Conservation (phyloP, 2,329 filamentous ascomycete species). For the Achaetomium macrosporum region DNA sequence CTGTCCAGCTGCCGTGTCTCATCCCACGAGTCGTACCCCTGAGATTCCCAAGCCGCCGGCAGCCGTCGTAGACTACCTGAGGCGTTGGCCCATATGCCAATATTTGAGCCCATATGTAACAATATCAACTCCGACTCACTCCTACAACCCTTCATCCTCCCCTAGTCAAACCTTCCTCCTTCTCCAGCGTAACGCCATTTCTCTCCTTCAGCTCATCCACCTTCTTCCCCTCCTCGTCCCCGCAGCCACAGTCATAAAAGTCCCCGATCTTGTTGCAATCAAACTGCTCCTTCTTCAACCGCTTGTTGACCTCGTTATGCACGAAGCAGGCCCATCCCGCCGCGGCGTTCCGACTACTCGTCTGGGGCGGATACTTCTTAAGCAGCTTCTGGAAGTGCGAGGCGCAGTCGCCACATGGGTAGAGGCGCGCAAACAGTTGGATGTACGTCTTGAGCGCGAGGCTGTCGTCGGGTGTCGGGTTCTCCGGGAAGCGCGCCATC, state of each 20-base stretch:
- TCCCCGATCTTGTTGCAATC: constrained; percentile 64
- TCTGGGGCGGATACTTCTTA: constrained; percentile 58
- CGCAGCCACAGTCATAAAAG: constrained; percentile 67
- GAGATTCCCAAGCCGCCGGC: background rate
- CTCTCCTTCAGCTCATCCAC: constrained; percentile 25
- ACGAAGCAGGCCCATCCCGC: constrained; percentile 64
- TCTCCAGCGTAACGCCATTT: constrained; percentile 20
- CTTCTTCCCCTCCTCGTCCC: constrained; percentile 52
- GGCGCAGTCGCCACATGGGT: constrained; percentile 66
- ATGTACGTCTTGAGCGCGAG: constrained; percentile 59
- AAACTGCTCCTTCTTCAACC: constrained; percentile 55
- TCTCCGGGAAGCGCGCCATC: constrained; percentile 63
- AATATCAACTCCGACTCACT: background rate
- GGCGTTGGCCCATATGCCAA: background rate
- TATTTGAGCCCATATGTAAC: constrained; percentile 1
- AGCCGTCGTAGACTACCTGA: too few relatives aligned
- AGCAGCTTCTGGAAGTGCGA: constrained; percentile 60
- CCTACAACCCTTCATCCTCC: constrained; percentile 17
- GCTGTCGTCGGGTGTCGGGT: constrained; percentile 56
- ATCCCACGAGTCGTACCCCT: too few relatives aligned
- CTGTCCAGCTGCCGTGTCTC: too few relatives aligned
- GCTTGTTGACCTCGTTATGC: constrained; percentile 62
- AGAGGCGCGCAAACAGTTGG: constrained; percentile 61
- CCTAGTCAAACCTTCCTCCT: constrained; percentile 24
- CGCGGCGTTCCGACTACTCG: constrained; percentile 55